Evolutionary conservation across 306 rosid genomes (phyloP), one percentile per base, ranked within the genome.

Genomic region (Astragalus membranaceus): DNA sequence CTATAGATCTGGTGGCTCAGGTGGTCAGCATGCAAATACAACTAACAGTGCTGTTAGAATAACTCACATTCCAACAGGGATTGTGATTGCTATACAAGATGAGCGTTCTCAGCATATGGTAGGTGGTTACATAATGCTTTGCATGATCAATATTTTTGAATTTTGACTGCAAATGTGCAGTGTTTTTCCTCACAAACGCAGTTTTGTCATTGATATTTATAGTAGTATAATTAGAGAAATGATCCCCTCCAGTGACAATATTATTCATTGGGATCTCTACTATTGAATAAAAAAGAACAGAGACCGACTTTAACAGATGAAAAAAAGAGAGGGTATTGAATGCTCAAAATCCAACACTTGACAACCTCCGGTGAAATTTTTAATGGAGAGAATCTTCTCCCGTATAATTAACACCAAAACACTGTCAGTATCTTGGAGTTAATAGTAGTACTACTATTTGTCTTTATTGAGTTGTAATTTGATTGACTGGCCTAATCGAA

Each of bases 1-100:
- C 26, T 93, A 79, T 73, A 86, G 96, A 78, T 90, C 94, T 26
- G 96, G 98, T 66, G 98, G 98, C 67, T 79, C 96, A 15, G 98
- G 98, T 36, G 97, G 96, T 55, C 98, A 93, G 83, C 96, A 90
- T 82, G 98, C 93, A 68, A 93, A 93, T 86, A 93, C 96, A 43
- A 93, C 97, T 41, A 88, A 87, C 74, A 93, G 96, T 87, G 98
- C 98, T 44, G 98, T 93, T 71, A 86, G 98, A 87, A 69, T 90
- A 64, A 88, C 81, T 56, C 98, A 90, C 81, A 54, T 90, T 72
- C 96, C 96, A 58, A 82, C 96, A 7, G 96, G 98, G 66, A 73
- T 93, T 77, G 73, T 80, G 36, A 87, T 90, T 80, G 67, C 93
- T 71, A 93, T 93, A 82, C 97, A 93, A 82, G 96, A 93, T 50